Percentiles rank a stretch among this genome's conserved stretches.
Conservation (phyloP, 2,329 filamentous ascomycete species). For the Pyrenophora teres region DNA sequence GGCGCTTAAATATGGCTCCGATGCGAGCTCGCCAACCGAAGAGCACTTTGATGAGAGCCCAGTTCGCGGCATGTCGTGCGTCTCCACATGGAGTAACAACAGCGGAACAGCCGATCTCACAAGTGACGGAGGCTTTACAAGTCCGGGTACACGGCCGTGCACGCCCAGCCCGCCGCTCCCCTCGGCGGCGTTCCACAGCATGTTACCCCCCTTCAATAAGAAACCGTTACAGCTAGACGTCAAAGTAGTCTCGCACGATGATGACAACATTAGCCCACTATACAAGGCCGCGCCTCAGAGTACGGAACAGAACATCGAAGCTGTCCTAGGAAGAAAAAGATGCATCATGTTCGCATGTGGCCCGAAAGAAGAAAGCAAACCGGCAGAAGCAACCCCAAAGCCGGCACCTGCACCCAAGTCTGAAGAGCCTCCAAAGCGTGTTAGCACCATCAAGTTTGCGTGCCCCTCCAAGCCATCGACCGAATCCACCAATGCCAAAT, state of each 20-base stretch:
- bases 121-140: constrained; percentile 91
- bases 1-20: constrained; percentile 66
- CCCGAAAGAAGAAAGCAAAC: constrained; percentile 53
- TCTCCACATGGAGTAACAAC: constrained; percentile 77
- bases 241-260: constrained; percentile 46
- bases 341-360: constrained; percentile 93
- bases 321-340: constrained; percentile 74
- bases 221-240: constrained; percentile 47
- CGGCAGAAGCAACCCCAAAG: constrained; percentile 29
- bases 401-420: constrained; percentile 23
- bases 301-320: constrained; percentile 65
- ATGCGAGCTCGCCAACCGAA: constrained; percentile 45
- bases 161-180: constrained; percentile 87
- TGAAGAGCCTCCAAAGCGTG: constrained; percentile 55
- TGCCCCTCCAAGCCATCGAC: constrained; percentile 62
- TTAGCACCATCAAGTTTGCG: constrained; percentile 73
- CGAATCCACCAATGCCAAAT: constrained; percentile 39
- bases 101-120: constrained; percentile 88
- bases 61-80: constrained; percentile 53
- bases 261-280: constrained; percentile 35
- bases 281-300: constrained; percentile 30
- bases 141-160: constrained; percentile 77
- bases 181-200: constrained; percentile 54
- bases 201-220: constrained; percentile 45
- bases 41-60: constrained; percentile 47